Percentiles rank a stretch among this genome's conserved stretches.
These are phyloP conservation scores for Fusarium illudens DNA, from an alignment of 2,329 filamentous ascomycete genomes.

Conservation along the genomic window DNA sequence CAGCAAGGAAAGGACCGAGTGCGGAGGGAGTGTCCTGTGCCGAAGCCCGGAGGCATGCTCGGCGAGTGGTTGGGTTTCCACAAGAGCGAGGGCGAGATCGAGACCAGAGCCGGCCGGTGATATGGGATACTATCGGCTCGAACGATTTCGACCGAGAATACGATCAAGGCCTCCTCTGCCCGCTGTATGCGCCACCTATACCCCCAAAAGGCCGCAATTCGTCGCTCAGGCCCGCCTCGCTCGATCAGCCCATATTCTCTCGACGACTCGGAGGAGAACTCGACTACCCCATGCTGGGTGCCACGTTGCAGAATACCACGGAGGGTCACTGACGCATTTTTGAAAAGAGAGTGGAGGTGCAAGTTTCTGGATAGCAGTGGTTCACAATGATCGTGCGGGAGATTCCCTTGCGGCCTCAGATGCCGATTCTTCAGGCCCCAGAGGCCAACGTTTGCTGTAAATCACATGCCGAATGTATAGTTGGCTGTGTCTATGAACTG, in stretches of 20 bases:
- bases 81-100: slow-evolving; percentile 42
- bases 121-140: slow-evolving; percentile 4
- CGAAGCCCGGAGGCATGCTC: slow-evolving; percentile 83
- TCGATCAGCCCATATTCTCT: neutral
- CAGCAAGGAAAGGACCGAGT: slow-evolving; percentile 50
- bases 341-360: slow-evolving; percentile 2
- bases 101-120: slow-evolving; percentile 40
- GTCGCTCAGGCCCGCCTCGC: neutral
- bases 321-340: neutral
- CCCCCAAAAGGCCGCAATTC: neutral
- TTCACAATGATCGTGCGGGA: neutral
- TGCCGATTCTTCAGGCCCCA: slow-evolving; percentile 4
- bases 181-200: neutral
- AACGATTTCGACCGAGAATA: neutral
- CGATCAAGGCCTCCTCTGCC: neutral
- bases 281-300: neutral
- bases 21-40: slow-evolving; percentile 86
- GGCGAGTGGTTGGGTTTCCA: slow-evolving; percentile 79
- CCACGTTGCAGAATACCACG: neutral
- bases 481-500: neutral
- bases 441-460: slow-evolving; percentile 16
- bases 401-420: neutral
- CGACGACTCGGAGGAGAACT: neutral
- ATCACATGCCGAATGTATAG: neutral
- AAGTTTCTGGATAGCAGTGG: neutral